Evolutionary conservation across 306 rosid species (phyloP), one percentile per base, ranked within the genome.

Genomic region (Cicer cuneatum): DNA sequence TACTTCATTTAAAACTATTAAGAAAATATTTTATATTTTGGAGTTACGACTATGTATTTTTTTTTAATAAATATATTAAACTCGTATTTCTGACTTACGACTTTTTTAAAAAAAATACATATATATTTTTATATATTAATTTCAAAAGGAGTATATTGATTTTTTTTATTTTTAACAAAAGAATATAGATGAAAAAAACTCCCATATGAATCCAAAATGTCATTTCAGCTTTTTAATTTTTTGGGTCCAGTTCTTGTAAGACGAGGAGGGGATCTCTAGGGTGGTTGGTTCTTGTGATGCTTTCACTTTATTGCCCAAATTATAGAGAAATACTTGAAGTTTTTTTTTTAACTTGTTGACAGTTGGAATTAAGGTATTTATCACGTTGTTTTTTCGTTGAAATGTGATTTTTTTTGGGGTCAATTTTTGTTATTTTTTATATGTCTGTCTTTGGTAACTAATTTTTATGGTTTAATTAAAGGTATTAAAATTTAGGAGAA

Each of bases 161-260:
- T 21, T 21, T 21, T 21, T 21, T n/a, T n/a, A n/a, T n/a, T n/a
- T 1, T 21, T 21, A 21, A 21, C 0, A 21, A 1, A 21, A 1
- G 2, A 1, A 21, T 21, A 21, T 21, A 21, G 29, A 21, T 21
- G 29, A 2, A 21, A 21, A 21, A 2, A 21, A 2, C 2, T 72
- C 89, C 89, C 86, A 71, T 65, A 65, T 82, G 90, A 82, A 75
- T 88, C 89, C 93, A 83, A 75, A 81, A 73, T 75, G 71, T 80
- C 84, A 86, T 83, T 76, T 81, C 54, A 14, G 21, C 75, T 62
- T 61, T 71, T 78, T 48, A 19, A 2, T 48, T 45, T 24, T 66
- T 80, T 42, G 58, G 74, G 59, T 65, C 73, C 71, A 37, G 58
- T 48, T 40, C 63, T 66, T 38, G 48, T 24, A 24, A 24, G 29